Evolutionary conservation across 306 rosid species (phyloP).

Genomic region (Rosa lucieae): DNA sequence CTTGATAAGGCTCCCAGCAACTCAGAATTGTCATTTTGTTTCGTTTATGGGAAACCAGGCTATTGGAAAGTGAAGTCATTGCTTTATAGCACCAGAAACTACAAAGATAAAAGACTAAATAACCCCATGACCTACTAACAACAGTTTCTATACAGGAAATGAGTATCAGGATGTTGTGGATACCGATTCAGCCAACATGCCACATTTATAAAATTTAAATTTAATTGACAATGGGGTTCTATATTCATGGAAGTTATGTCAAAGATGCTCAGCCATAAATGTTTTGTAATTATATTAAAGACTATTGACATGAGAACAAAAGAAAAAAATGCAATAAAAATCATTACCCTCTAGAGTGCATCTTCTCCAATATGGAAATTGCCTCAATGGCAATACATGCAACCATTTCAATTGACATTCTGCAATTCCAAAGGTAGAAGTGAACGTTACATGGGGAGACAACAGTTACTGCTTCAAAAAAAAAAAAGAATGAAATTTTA

Average conservation of each 20-base stretch:
- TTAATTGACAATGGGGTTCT: background rate
- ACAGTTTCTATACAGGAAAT: background rate
- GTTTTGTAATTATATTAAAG: background rate
- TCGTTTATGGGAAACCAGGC: background rate
- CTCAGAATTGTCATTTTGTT: background rate
- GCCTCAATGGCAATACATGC: slow-evolving; percentile 60
- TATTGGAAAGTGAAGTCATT: background rate
- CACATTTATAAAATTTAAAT: background rate
- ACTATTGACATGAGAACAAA: slow-evolving; percentile 4
- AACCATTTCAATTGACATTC: slow-evolving; percentile 60
- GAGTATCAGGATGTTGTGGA: background rate
- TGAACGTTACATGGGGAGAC: background rate
- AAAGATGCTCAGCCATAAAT: background rate
- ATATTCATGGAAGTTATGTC: background rate
- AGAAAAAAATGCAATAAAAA: slow-evolving; percentile 12
- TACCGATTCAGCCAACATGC: too few relatives aligned
- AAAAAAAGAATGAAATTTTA: background rate
- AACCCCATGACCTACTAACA: slow-evolving; percentile 1
- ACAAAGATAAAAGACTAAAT: background rate
- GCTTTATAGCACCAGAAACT: background rate
- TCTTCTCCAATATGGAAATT: slow-evolving; percentile 55
- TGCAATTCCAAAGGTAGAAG: slow-evolving; percentile 20
- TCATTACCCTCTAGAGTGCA: slow-evolving; percentile 47
- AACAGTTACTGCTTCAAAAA: background rate
- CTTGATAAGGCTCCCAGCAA: background rate